phyloP scores from a whole-genome alignment of 2,329 filamentous ascomycete species.

The Periconia digitata region DNA sequence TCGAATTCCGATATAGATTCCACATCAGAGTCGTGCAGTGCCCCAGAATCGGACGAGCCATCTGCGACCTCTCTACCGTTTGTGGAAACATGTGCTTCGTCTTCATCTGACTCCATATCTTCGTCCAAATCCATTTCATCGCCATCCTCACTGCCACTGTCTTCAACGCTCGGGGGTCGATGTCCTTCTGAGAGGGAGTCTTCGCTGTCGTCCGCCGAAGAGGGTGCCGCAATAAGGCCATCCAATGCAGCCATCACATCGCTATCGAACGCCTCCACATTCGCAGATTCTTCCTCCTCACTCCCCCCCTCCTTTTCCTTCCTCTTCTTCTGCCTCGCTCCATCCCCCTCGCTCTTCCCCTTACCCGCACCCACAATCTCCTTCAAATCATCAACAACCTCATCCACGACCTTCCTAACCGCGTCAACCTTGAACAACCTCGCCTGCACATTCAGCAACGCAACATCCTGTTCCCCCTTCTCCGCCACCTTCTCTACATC shows the following conservation, averaged over 20 bases:
- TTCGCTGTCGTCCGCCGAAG: conserved; percentile 35
- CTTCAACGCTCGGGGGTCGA: conserved; percentile 34
- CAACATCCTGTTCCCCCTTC: conserved; percentile 46
- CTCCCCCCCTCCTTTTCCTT: conserved; percentile 14
- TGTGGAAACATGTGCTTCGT: neutral
- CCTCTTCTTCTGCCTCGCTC: conserved; percentile 17
- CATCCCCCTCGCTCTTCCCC: conserved; percentile 11
- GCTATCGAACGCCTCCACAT: conserved; percentile 25
- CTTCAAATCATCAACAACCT: conserved; percentile 47
- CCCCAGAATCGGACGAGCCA: neutral
- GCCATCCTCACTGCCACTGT: conserved; percentile 26
- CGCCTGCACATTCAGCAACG: conserved; percentile 60
- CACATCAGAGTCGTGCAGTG: conserved; percentile 6
- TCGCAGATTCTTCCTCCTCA: conserved; percentile 11
- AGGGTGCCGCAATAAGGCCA: conserved; percentile 44
- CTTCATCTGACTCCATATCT: conserved; percentile 3
- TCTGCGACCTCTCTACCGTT: neutral
- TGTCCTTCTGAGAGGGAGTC: conserved; percentile 29
- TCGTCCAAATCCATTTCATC: conserved; percentile 12
- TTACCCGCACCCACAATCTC: conserved; percentile 29
- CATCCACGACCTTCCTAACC: conserved; percentile 57
- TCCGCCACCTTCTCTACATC: conserved; percentile 37
- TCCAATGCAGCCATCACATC: conserved; percentile 39
- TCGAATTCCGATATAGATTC: conserved; percentile 14
- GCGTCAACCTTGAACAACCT: conserved; percentile 62